Percentiles rank a stretch among this genome's conserved stretches.
Evolutionary conservation across 768 basidiomycete species (phyloP).

Genomic region (Mrakia hoshinonis): DNA sequence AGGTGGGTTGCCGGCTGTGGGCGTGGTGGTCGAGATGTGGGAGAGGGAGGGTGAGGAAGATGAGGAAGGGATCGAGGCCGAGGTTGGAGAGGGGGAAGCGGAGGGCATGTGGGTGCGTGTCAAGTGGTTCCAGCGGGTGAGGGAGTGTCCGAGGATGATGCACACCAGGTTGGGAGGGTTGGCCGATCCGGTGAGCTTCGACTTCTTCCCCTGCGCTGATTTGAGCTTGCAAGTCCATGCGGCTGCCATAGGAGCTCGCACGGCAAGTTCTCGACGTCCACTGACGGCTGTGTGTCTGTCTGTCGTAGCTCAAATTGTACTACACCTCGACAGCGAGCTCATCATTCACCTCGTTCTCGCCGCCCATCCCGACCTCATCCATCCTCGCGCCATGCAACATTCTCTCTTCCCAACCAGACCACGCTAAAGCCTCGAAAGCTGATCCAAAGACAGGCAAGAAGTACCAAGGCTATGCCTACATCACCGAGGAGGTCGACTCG

Average conservation of each 20-base stretch:
- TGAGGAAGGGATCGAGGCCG: slow-evolving; percentile 16
- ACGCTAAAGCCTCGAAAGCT: neutral
- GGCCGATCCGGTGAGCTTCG: neutral
- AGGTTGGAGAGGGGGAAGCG: slow-evolving; percentile 33
- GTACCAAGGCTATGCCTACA: neutral
- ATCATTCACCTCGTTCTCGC: slow-evolving; percentile 3
- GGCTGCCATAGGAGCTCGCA: neutral
- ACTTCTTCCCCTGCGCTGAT: neutral
- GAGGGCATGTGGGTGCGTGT: slow-evolving; percentile 32
- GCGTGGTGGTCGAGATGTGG: slow-evolving; percentile 29
- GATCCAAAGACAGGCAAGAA: neutral
- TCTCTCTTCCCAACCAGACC: neutral
- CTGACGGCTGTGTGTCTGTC: no score
- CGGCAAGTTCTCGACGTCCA: neutral
- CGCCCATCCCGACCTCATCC: slow-evolving; percentile 12
- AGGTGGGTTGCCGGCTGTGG: slow-evolving; percentile 13
- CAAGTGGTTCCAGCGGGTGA: slow-evolving; percentile 30
- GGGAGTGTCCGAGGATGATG: slow-evolving; percentile 25
- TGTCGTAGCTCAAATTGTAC: slow-evolving; percentile 7
- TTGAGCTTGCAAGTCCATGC: neutral
- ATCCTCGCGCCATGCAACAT: neutral
- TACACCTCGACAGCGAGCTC: slow-evolving; percentile 1
- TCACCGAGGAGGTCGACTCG: neutral
- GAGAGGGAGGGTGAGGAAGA: slow-evolving; percentile 25
- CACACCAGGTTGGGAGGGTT: neutral